Conservation (phyloP, 2,329 filamentous ascomycete species). For the Colletotrichum sp. region DNA sequence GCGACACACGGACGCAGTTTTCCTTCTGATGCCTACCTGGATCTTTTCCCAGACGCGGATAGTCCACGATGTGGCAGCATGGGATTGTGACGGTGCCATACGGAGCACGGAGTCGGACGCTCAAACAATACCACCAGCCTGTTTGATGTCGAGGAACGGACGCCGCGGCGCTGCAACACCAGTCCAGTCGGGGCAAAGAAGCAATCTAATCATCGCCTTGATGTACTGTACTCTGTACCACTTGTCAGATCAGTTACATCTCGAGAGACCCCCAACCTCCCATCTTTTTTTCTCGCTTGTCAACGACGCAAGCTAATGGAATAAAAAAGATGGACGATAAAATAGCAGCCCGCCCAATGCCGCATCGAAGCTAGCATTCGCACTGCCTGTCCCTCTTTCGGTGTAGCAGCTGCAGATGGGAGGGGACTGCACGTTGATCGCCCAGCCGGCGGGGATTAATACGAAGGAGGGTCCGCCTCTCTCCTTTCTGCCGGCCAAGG, state of each 20-base stretch:
- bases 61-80: neutral
- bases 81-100: neutral
- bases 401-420: neutral
- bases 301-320: no score
- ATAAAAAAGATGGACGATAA: neutral
- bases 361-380: neutral
- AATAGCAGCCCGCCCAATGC: neutral
- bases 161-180: neutral
- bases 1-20: neutral
- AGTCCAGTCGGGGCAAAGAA: neutral
- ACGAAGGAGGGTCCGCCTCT: constrained; percentile 16
- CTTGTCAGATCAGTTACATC: neutral
- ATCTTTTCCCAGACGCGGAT: neutral
- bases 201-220: neutral
- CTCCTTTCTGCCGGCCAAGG: constrained; percentile 10
- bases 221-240: neutral
- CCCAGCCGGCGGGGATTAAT: constrained; percentile 18
- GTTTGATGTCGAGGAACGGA: neutral
- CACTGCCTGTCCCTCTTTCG: neutral
- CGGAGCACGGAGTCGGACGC: neutral
- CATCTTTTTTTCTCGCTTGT: neutral
- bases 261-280: neutral
- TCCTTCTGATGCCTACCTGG: neutral
- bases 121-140: neutral
- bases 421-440: constrained; percentile 3